Base-by-base conservation (phyloP, 768 basidiomycete genomes). In the Leccinellum luteum region DNA sequence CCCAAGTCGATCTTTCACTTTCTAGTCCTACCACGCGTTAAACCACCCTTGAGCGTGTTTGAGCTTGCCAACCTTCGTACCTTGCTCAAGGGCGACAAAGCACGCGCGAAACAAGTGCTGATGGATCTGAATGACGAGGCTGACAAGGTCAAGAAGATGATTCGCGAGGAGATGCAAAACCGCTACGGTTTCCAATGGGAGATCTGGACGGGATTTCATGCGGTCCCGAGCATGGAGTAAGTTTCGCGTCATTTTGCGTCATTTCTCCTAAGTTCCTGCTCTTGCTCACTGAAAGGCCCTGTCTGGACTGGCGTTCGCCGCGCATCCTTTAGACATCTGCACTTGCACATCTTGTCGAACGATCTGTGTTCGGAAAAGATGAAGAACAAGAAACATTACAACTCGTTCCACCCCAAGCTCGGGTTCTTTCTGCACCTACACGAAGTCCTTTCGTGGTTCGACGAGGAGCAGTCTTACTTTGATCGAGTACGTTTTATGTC, bases 331-430 rank as follows among this genome's bases (percentile, higher is more conserved):
- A 92, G 90, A 58, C 92, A 94, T 69, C 58, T 94, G 3, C 92
- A 97, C 66, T 71, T 96, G 12, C 94, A 97, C 67, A 84, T 97
- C 52, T 73, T 97, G 38, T 94, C 93, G 4, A 79, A 83, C 5
- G 94, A 97, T 67, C 69, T 94, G 34, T 78, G 79, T 54, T 87
- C 87, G 0, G 79, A 83, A 9, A 75, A 73, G 52, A 73, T 95
- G 77, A 96, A 94, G 74, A 81, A 78, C 55, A 97, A 96, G 77
- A 90, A 88, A 66, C 94, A 97, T 63, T 90, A 92, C 73, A 94
- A 95, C 66, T 89, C 91, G 6, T 97, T 95, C 74, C 87, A 90
- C 65, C 94, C 94, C 0, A 82, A 83, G 49, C 77, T 82, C 19
- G 92, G 90, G 1, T 96, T 92, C 74, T 95, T 96, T 73, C 66